Evolutionary conservation across 371 early-diverging fungal genomes (phyloP).

Genomic region (Mortierella sp.): DNA sequence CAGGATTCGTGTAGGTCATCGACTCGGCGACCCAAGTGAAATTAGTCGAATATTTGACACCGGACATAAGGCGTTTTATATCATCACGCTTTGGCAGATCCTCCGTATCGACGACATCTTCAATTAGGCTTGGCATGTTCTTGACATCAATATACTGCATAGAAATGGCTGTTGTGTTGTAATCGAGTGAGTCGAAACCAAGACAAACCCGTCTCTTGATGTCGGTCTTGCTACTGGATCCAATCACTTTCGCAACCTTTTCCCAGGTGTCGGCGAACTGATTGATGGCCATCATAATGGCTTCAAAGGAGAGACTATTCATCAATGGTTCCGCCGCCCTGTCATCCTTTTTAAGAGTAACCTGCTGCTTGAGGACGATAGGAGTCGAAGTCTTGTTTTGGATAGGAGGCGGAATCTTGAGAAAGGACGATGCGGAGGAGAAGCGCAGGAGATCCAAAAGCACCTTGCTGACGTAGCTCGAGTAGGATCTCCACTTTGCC

Average conservation of each 20-base stretch:
- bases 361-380: background rate
- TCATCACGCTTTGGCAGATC: slow-evolving; percentile 17
- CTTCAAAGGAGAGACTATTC: background rate
- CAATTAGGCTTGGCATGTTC: slow-evolving; percentile 10
- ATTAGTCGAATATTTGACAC: slow-evolving; percentile 23
- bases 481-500: slow-evolving; percentile 19
- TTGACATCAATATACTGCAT: background rate
- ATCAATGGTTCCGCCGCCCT: background rate
- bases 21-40: slow-evolving; percentile 32
- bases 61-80: slow-evolving; percentile 21
- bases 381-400: background rate
- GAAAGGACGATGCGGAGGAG: slow-evolving; percentile 14
- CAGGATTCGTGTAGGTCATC: slow-evolving; percentile 15
- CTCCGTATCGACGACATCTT: slow-evolving; percentile 2
- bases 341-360: background rate
- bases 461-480: slow-evolving; percentile 18
- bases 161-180: slow-evolving; percentile 4
- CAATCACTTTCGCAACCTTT: slow-evolving; percentile 4
- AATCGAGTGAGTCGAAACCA: slow-evolving; percentile 17
- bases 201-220: slow-evolving; percentile 20
- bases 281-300: slow-evolving; percentile 7
- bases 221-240: background rate
- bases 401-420: slow-evolving; percentile 7
- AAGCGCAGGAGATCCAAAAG: slow-evolving; percentile 24
- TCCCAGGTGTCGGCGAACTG: slow-evolving; percentile 23